A percentile compares a stretch with the other conserved stretches of the same genome.
These are phyloP conservation scores for Sanguinoderma infundibulare DNA, from an alignment of 1,284 basidiomycete genomes.

Conservation along the genomic window DNA sequence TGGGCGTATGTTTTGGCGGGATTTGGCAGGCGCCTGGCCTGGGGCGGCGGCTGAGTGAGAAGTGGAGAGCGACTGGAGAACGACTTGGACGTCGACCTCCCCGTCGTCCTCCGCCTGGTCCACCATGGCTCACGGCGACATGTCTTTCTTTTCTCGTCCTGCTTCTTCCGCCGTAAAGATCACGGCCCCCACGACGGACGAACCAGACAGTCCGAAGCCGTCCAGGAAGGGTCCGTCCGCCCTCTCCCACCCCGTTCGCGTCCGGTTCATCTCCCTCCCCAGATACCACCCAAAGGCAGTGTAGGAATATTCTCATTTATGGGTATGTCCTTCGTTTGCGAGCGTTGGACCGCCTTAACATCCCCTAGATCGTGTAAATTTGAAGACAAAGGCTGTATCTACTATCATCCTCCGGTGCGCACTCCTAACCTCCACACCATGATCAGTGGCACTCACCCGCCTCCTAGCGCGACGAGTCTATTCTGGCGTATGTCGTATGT, in stretches of 20 bases:
- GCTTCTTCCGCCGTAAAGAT: slow-evolving; percentile 63
- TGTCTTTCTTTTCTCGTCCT: slow-evolving; percentile 50
- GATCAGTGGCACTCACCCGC: slow-evolving; percentile 12
- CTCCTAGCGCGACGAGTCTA: slow-evolving; percentile 33
- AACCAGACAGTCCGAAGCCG: slow-evolving; percentile 38
- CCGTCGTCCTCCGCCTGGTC: slow-evolving; percentile 29
- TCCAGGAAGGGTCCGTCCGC: slow-evolving; percentile 47
- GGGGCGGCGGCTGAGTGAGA: background rate
- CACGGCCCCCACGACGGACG: slow-evolving; percentile 49
- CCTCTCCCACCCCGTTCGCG: slow-evolving; percentile 10
- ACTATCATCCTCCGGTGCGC: slow-evolving; percentile 79
- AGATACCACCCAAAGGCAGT: slow-evolving; percentile 79
- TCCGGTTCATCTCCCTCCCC: slow-evolving; percentile 16
- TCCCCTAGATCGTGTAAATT: slow-evolving; percentile 75
- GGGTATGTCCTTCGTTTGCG: slow-evolving; percentile 57
- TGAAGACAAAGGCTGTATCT: slow-evolving; percentile 85
- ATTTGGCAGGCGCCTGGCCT: slow-evolving; percentile 10
- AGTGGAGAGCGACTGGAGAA: background rate
- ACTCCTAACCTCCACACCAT: slow-evolving; percentile 1
- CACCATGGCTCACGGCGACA: slow-evolving; percentile 37
- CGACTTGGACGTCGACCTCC: slow-evolving; percentile 2
- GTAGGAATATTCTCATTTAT: slow-evolving; percentile 87
- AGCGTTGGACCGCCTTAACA: slow-evolving; percentile 1
- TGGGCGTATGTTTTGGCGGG: slow-evolving; percentile 18
- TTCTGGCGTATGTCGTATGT: slow-evolving; percentile 32